These are phyloP conservation scores for Mycena alexandri DNA, from an alignment of 768 basidiomycete genomes.

Conservation along the genomic window DNA sequence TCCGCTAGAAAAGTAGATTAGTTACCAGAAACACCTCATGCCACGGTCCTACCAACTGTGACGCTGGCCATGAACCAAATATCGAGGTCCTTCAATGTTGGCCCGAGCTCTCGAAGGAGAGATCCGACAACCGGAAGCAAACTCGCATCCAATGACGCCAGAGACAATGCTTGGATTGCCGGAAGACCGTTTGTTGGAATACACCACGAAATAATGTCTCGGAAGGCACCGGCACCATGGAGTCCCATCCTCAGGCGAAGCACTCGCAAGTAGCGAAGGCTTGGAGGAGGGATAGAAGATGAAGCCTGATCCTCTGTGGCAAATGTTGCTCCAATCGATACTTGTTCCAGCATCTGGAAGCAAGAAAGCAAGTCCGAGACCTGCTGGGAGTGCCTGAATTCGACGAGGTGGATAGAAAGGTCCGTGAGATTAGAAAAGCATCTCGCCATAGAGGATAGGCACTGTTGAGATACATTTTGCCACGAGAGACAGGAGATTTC, in stretches of 20 bases:
- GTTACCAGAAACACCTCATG: slow-evolving; percentile 6
- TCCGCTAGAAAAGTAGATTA: slow-evolving; percentile 13
- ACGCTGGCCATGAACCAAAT: slow-evolving; percentile 16
- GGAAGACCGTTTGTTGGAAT: slow-evolving; percentile 17
- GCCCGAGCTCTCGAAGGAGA: slow-evolving; percentile 19
- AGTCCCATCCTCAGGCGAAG: slow-evolving; percentile 15
- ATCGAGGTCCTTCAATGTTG: slow-evolving; percentile 20
- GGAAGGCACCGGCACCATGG: slow-evolving; percentile 16
- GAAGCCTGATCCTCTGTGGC: slow-evolving; percentile 22
- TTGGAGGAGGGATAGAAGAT: slow-evolving; percentile 16
- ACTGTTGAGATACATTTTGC: slow-evolving; percentile 18
- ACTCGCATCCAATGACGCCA: slow-evolving; percentile 15
- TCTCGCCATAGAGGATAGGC: slow-evolving; percentile 13
- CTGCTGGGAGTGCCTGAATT: slow-evolving; percentile 17
- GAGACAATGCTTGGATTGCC: slow-evolving; percentile 17
- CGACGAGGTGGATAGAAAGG: slow-evolving; percentile 19
- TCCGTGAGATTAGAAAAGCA: slow-evolving; percentile 19
- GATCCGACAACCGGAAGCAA: slow-evolving; percentile 14
- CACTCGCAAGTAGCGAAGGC: slow-evolving; percentile 15
- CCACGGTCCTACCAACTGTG: slow-evolving; percentile 16
- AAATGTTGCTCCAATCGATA: slow-evolving; percentile 23
- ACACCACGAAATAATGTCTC: slow-evolving; percentile 20
- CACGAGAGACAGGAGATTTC: slow-evolving; percentile 19
- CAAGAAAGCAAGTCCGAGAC: slow-evolving; percentile 17
- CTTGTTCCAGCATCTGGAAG: slow-evolving; percentile 18